phyloP scores from a whole-genome alignment of 1,284 basidiomycete genomes.

The Pseudozyma flocculosa region DNA sequence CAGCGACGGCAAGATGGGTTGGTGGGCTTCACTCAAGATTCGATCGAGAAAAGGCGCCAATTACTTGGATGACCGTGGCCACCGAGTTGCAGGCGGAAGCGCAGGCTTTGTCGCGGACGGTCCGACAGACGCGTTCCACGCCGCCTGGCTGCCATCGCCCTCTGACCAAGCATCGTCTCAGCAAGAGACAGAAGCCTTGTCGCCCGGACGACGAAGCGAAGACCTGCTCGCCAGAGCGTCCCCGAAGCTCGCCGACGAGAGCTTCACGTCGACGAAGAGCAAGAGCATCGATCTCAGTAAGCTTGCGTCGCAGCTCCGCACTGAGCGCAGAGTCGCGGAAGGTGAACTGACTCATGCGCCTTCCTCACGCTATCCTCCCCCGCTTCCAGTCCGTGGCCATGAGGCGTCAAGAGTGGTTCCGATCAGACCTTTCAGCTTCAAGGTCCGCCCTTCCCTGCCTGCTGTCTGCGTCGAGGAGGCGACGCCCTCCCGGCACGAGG shows the following conservation, averaged over 20 bases:
- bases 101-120: too few species aligned
- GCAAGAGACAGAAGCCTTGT: neutral
- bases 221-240: conserved; percentile 17
- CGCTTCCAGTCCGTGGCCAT: conserved; percentile 9
- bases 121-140: too few species aligned
- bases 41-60: neutral
- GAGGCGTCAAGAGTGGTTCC: conserved; percentile 17
- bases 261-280: conserved; percentile 3
- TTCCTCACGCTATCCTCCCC: neutral
- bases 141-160: too few species aligned
- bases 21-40: neutral
- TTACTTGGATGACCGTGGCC: too few species aligned
- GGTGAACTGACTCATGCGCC: too few species aligned
- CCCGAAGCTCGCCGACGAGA: too few species aligned
- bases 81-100: too few species aligned
- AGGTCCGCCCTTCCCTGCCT: conserved; percentile 20
- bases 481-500: neutral
- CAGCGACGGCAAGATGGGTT: too few species aligned
- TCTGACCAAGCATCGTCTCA: too few species aligned
- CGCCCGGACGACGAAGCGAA: conserved; percentile 14
- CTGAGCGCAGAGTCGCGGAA: too few species aligned
- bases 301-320: neutral
- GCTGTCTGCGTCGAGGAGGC: conserved; percentile 8
- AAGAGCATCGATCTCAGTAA: conserved; percentile 16
- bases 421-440: conserved; percentile 6